phyloP scores from a whole-genome alignment of 768 basidiomycete species.

The Saitozyma sp. region DNA sequence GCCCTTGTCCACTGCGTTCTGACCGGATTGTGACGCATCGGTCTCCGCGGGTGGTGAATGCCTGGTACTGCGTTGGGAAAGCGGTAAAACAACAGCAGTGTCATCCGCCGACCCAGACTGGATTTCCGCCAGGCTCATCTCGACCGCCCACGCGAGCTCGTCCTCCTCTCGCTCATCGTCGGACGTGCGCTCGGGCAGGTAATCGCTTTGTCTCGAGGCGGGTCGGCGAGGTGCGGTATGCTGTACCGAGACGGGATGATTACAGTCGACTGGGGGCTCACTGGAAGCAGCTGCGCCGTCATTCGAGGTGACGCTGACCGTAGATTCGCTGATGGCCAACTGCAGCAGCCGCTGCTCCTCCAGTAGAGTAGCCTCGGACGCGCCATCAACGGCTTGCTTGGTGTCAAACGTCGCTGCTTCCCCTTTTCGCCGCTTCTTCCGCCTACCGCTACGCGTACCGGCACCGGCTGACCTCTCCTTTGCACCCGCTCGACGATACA shows the following conservation, averaged over 20 bases:
- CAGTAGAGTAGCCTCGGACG: too few relatives aligned
- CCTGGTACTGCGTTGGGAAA: constrained; percentile 2
- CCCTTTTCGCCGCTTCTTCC: constrained; percentile 10
- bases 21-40: too few relatives aligned
- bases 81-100: constrained; percentile 1
- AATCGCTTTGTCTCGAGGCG: constrained; percentile 13
- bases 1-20: too few relatives aligned
- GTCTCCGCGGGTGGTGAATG: not conserved
- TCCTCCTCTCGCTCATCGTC: constrained; percentile 37
- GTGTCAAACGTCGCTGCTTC: not conserved
- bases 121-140: constrained; percentile 20
- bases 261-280: too few relatives aligned
- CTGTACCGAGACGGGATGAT: too few relatives aligned
- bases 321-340: constrained; percentile 17
- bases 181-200: constrained; percentile 12
- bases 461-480: constrained; percentile 6
- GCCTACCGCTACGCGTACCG: not conserved
- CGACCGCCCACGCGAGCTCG: constrained; percentile 41
- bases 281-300: too few relatives aligned
- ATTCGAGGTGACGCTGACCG: too few relatives aligned
- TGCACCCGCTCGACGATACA: constrained; percentile 42
- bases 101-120: constrained; percentile 5
- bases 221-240: not conserved
- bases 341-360: constrained; percentile 28
- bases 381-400: too few relatives aligned